These are phyloP conservation scores for Halteria grandinella DNA, from an alignment of 73 alveolate species.

Conservation along the genomic window DNA sequence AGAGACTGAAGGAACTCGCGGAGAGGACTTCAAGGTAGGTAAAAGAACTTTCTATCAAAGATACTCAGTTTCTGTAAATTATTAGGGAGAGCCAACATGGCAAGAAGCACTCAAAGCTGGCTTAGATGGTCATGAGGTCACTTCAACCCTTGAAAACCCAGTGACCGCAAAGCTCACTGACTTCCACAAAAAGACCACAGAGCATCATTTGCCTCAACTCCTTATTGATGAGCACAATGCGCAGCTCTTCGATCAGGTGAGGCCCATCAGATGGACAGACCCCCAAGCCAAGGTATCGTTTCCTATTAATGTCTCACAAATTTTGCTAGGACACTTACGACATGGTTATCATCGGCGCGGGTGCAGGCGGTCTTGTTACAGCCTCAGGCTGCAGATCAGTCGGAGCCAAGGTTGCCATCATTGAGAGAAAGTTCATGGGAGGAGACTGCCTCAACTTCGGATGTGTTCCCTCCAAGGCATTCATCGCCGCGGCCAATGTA, in stretches of 20 bases:
- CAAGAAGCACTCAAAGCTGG: constrained; percentile 38
- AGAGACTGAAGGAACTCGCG: background rate
- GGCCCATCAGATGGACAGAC: constrained; percentile 78
- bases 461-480: constrained; percentile 90
- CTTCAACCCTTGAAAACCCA: constrained; percentile 3
- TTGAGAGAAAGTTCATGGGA: constrained; percentile 78
- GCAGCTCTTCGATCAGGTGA: constrained; percentile 70
- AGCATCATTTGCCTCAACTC: constrained; percentile 47
- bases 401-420: constrained; percentile 84
- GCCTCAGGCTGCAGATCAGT: constrained; percentile 65
- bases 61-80: background rate
- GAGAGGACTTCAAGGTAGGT: constrained; percentile 40
- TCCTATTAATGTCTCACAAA: no score
- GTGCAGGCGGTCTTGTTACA: constrained; percentile 86
- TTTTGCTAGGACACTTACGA: constrained; percentile 62
- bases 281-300: constrained; percentile 45
- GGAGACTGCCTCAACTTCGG: constrained; percentile 86
- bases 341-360: constrained; percentile 86
- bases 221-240: constrained; percentile 72
- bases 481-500: constrained; percentile 68
- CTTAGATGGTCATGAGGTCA: background rate
- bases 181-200: constrained; percentile 45
- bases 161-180: constrained; percentile 43
- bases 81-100: background rate
- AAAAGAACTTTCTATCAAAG: constrained; percentile 15